These are phyloP conservation scores for Anthracocystis panici-leucophaei DNA, from an alignment of 1,284 basidiomycete genomes.

Conservation along the genomic window DNA sequence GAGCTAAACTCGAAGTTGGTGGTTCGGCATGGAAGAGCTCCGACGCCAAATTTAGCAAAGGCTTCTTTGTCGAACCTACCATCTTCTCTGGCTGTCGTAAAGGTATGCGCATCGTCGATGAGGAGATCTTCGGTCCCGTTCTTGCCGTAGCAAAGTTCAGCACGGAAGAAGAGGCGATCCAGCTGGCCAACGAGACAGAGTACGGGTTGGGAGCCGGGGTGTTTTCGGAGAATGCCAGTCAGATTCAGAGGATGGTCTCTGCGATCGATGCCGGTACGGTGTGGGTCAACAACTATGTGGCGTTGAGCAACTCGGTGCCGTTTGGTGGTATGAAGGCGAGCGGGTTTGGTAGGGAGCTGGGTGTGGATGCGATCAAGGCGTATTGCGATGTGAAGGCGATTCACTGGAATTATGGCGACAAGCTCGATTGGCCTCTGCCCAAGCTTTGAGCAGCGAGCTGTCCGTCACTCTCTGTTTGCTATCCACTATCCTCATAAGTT, in stretches of 20 bases:
- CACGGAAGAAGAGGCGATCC: slow-evolving; percentile 75
- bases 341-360: slow-evolving; percentile 60
- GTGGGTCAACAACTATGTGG: slow-evolving; percentile 76
- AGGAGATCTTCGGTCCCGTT: slow-evolving; percentile 81
- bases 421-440: slow-evolving; percentile 15
- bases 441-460: not conserved
- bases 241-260: slow-evolving; percentile 76
- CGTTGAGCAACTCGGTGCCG: slow-evolving; percentile 41
- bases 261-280: slow-evolving; percentile 86
- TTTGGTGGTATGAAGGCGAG: slow-evolving; percentile 62
- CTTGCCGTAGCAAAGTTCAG: slow-evolving; percentile 74
- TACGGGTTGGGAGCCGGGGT: slow-evolving; percentile 87
- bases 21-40: slow-evolving; percentile 71
- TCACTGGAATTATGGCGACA: slow-evolving; percentile 79
- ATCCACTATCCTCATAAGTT: too few relatives aligned
- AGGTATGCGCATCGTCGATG: slow-evolving; percentile 75
- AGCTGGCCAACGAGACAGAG: slow-evolving; percentile 81
- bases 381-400: slow-evolving; percentile 75
- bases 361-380: slow-evolving; percentile 72
- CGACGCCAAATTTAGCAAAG: slow-evolving; percentile 70
- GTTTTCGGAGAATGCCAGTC: slow-evolving; percentile 74
- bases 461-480: not conserved
- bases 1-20: slow-evolving; percentile 78
- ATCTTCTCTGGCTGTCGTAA: slow-evolving; percentile 77
- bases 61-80: slow-evolving; percentile 71